These are phyloP conservation scores for Chaetoscypha palmicola DNA, from an alignment of 2,329 filamentous ascomycete genomes.

Conservation along the genomic window DNA sequence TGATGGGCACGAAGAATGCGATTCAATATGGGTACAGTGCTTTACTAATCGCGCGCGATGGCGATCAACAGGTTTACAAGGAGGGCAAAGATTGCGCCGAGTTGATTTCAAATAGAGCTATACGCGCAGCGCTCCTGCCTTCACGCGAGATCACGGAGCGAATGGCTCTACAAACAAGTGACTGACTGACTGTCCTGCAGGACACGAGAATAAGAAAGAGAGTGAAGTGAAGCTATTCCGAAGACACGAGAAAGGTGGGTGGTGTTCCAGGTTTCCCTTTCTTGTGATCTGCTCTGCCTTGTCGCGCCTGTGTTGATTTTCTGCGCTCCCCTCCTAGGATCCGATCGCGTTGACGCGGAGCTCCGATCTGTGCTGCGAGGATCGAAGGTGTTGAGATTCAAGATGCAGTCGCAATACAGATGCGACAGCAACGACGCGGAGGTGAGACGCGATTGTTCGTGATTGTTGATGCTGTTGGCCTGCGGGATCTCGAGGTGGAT, in stretches of 20 bases:
- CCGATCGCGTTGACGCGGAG: conserved; percentile 4
- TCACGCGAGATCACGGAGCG: conserved; percentile 28
- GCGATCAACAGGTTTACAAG: conserved; percentile 22
- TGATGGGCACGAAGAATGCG: conserved; percentile 26
- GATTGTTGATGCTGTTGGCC: conserved; percentile 8
- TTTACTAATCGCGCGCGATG: too few relatives aligned
- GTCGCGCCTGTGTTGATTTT: conserved; percentile 13
- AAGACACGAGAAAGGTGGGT: background rate
- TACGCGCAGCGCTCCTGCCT: conserved; percentile 20
- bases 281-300: conserved; percentile 6
- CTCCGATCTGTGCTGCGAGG: background rate
- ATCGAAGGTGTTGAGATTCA: background rate
- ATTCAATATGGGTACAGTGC: too few relatives aligned
- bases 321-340: conserved; percentile 11
- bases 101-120: conserved; percentile 23
- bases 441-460: background rate
- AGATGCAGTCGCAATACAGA: conserved; percentile 1
- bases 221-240: conserved; percentile 17
- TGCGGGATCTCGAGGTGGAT: conserved; percentile 2
- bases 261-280: conserved; percentile 6
- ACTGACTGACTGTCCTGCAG: conserved; percentile 18
- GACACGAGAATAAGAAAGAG: conserved; percentile 15
- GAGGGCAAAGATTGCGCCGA: conserved; percentile 15
- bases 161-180: conserved; percentile 29
- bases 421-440: conserved; percentile 1